Evolutionary conservation across 331 rosid species (phyloP).

Genomic region (Telfairia occidentalis): DNA sequence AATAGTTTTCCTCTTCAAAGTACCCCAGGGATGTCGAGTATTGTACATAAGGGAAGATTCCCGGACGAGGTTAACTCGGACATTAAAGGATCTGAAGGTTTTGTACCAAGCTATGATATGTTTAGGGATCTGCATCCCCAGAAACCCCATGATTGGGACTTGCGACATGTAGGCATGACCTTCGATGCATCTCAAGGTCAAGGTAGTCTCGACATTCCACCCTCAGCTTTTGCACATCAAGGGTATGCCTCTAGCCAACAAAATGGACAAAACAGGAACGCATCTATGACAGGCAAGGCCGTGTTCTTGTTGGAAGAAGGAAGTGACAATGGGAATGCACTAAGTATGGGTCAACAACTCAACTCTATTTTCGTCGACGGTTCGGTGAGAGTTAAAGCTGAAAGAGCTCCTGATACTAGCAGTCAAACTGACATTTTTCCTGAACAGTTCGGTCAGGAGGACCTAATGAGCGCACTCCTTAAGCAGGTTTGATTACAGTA

Average conservation of each 20-base stretch:
- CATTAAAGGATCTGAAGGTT: conserved; percentile 10
- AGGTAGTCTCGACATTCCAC: conserved; percentile 1
- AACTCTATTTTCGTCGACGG: not conserved
- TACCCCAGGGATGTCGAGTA: not conserved
- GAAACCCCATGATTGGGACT: conserved; percentile 18
- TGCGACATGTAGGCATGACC: not conserved
- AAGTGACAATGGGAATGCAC: not conserved
- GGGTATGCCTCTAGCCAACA: conserved; percentile 11
- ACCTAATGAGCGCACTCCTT: conserved; percentile 14
- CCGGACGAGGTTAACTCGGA: conserved; percentile 4
- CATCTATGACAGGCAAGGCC: not conserved
- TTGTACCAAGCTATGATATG: conserved; percentile 10
- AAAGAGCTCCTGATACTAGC: not conserved
- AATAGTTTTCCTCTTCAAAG: conserved; percentile 32
- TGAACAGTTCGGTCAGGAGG: conserved; percentile 15
- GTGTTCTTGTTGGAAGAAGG: conserved; percentile 6
- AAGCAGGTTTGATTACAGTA: conserved; percentile 14
- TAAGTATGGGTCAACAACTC: conserved; percentile 6
- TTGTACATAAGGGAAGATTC: not conserved
- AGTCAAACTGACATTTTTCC: not conserved
- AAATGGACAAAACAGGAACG: conserved; percentile 5
- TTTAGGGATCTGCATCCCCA: conserved; percentile 7
- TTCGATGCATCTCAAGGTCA: conserved; percentile 14
- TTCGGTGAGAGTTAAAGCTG: conserved; percentile 3
- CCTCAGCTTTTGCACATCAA: conserved; percentile 9